Conservation (phyloP, 2,329 filamentous ascomycete species). For the Sclerotinia borealis region DNA sequence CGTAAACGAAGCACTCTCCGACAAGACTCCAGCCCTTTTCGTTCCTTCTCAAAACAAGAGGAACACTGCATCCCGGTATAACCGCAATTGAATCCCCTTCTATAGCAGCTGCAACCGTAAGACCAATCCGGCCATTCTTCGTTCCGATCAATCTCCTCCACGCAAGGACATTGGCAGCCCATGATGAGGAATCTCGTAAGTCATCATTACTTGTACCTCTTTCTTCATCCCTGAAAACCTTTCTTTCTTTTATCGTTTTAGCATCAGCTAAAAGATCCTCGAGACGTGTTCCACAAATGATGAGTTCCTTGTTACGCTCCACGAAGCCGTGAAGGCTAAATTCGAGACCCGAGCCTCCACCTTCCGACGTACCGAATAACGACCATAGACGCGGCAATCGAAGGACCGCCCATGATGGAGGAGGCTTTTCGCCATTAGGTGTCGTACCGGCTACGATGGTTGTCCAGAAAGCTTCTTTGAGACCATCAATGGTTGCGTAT, state of each 20-base stretch:
- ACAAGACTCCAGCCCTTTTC: constrained; percentile 1
- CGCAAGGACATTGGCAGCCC: constrained; percentile 9
- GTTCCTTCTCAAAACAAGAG: neutral
- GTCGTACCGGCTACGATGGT: constrained; percentile 2
- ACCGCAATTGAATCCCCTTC: neutral
- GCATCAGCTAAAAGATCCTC: neutral
- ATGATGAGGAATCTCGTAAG: neutral
- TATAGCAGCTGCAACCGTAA: neutral
- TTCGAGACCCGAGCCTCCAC: neutral
- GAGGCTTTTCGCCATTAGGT: neutral
- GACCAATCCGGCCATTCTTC: neutral
- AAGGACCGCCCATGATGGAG: constrained; percentile 6
- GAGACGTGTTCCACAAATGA: neutral
- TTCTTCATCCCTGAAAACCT: neutral
- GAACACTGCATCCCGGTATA: constrained; percentile 6
- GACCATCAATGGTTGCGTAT: neutral
- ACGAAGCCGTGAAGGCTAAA: neutral
- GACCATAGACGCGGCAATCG: neutral
- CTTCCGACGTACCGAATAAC: neutral
- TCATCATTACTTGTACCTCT: neutral
- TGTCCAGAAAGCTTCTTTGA: constrained; percentile 10
- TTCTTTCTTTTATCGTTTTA: constrained; percentile 1
- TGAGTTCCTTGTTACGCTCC: neutral
- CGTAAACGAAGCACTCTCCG: constrained; percentile 18
- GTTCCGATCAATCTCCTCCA: constrained; percentile 9